phyloP scores from a whole-genome alignment of 768 basidiomycete species.

The Suillus brevipes region DNA sequence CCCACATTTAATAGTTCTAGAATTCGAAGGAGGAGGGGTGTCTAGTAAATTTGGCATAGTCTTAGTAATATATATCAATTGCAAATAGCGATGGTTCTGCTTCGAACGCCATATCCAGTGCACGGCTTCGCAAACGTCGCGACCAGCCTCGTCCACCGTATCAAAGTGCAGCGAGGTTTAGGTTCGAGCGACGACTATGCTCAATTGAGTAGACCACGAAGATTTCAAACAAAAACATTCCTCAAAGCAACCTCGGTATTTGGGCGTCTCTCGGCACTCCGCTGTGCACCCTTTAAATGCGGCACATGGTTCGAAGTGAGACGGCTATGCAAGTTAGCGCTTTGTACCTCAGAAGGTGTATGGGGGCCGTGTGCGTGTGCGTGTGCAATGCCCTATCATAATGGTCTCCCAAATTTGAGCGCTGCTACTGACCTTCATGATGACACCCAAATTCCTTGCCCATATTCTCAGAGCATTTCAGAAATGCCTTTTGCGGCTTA shows the following conservation, averaged over 20 bases:
- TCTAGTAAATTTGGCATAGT: no score
- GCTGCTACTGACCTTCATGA: neutral
- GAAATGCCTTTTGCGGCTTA: neutral
- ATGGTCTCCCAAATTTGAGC: neutral
- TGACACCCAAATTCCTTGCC: neutral
- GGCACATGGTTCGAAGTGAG: neutral
- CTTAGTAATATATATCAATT: no score
- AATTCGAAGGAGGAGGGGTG: no score
- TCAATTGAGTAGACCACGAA: neutral
- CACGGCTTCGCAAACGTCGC: no score
- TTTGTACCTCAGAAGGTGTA: neutral
- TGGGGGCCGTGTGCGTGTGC: neutral
- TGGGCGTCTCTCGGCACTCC: neutral
- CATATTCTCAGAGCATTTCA: neutral
- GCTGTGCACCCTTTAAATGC: no score
- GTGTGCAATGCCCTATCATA: neutral
- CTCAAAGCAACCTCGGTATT: neutral
- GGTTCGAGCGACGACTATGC: neutral
- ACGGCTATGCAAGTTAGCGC: neutral
- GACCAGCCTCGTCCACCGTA: neutral
- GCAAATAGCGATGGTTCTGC: no score
- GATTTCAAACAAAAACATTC: neutral
- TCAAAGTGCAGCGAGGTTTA: neutral
- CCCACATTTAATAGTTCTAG: no score
- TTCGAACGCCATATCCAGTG: no score